phyloP scores from a whole-genome alignment of 2,329 filamentous ascomycete species.

The Lecanosticta acicola region DNA sequence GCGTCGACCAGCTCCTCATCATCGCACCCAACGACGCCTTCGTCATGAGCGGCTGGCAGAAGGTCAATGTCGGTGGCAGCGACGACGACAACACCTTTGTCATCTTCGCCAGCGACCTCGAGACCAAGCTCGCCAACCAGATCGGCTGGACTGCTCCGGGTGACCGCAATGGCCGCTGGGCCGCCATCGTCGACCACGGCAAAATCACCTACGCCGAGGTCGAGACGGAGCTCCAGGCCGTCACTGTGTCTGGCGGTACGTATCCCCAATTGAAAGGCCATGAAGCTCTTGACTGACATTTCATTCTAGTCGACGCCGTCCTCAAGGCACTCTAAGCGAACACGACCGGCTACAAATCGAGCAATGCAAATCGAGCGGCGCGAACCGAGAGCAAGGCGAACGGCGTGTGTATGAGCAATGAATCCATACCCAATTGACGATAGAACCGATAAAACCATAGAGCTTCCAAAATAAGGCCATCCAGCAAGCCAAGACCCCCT shows the following conservation, averaged over 20 bases:
- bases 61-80: slow-evolving; percentile 15
- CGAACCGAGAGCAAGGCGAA: too few species aligned
- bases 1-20: slow-evolving; percentile 19
- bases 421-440: too few species aligned
- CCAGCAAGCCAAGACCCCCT: too few species aligned
- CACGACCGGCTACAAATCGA: neutral
- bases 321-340: slow-evolving; percentile 9
- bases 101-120: slow-evolving; percentile 19
- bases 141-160: slow-evolving; percentile 21
- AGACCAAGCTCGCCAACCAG: slow-evolving; percentile 19
- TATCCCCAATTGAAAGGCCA: neutral
- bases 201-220: slow-evolving; percentile 19
- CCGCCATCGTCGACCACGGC: slow-evolving; percentile 19
- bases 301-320: slow-evolving; percentile 8
- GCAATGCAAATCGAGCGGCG: too few species aligned
- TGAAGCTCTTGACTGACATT: neutral
- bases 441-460: too few species aligned
- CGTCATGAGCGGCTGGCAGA: slow-evolving; percentile 22
- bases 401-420: neutral
- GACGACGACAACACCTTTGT: slow-evolving; percentile 20
- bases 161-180: slow-evolving; percentile 20
- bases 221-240: slow-evolving; percentile 19
- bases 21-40: slow-evolving; percentile 21
- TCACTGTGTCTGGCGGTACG: slow-evolving; percentile 17
- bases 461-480: too few species aligned